Percentiles rank a stretch among this genome's conserved stretches.
phyloP scores from a whole-genome alignment of 2,329 filamentous ascomycete species.

The Elsinoe necatrix region DNA sequence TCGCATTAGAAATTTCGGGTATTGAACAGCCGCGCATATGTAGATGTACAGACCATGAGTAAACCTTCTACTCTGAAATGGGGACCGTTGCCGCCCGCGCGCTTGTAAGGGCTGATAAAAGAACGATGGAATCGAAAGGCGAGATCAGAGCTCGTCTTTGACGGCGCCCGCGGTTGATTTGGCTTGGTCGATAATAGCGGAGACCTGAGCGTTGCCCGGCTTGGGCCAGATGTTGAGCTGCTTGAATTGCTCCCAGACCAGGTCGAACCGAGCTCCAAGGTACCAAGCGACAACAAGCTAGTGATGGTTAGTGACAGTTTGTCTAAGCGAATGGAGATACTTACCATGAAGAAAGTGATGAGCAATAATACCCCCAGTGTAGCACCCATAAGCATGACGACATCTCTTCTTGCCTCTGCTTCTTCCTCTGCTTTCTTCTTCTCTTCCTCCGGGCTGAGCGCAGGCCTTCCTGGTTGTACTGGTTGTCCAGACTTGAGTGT shows the following conservation, averaged over 20 bases:
- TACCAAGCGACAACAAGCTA: slow-evolving; percentile 72
- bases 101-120: neutral
- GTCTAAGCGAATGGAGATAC: slow-evolving; percentile 27
- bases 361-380: slow-evolving; percentile 61
- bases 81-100: slow-evolving; percentile 7
- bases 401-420: slow-evolving; percentile 46
- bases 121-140: neutral
- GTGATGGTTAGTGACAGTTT: slow-evolving; percentile 7
- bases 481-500: slow-evolving; percentile 26
- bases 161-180: slow-evolving; percentile 19
- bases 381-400: slow-evolving; percentile 55
- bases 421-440: slow-evolving; percentile 46
- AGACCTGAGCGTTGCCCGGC: slow-evolving; percentile 20
- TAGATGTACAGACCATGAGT: slow-evolving; percentile 13
- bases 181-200: slow-evolving; percentile 14
- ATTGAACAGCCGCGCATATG: slow-evolving; percentile 8
- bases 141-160: slow-evolving; percentile 24
- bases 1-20: slow-evolving; percentile 15
- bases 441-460: slow-evolving; percentile 46
- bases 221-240: slow-evolving; percentile 40
- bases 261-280: slow-evolving; percentile 74
- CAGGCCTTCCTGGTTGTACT: slow-evolving; percentile 39
- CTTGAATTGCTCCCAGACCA: slow-evolving; percentile 50
- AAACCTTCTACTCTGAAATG: neutral
- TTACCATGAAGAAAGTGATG: slow-evolving; percentile 72